Evolutionary conservation across 164 flowering plant genomes (phyloP), one percentile per base, ranked within the genome.

Genomic region (Litsea cubeba): DNA sequence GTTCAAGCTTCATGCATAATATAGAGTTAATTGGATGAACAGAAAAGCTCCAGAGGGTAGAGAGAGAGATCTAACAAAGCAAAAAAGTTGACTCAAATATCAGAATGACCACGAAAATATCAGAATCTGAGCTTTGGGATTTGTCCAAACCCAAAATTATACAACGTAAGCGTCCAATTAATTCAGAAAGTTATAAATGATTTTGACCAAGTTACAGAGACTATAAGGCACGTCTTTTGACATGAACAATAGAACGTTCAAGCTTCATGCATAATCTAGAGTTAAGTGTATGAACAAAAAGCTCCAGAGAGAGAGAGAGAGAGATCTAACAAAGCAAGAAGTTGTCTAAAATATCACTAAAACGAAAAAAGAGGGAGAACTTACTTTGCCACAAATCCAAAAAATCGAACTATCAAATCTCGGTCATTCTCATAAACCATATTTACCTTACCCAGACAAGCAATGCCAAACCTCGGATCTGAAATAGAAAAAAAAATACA

Each of bases 391-490:
- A 91, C 85, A 81, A 92, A 94, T 60, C 81, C 85, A 77, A 91
- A 94, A 74, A 89, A 94, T 69, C 62, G 89, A 79, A 92, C 83
- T 92, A 94, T 87, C 83, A 94, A 82, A 65, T 92, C 97, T 54
- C 51, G 88, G 80, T 94, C 98, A 84, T 80, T 87, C 83, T 90
- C 97, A 82, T 87, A 90, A 58, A 78, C 82, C 82, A 79, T 46
- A 80, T 84, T 90, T 74, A 91, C 86, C 81, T 90, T 90, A 57
- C 97, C 98, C 83, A 94, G 76, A 86, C 90, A 88, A 78, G 91
- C 78, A 63, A 92, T 84, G 23, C 98, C 97, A 84, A 87, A 89
- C 30, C 91, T 81, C 75, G 98, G 95, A 84, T 94, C 98, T 94
- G 91, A 57, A 78, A 72, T 3, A 73, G 68, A 12, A 50, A 49